Percentiles rank a stretch among this genome's conserved stretches.
Evolutionary conservation across 495 filamentous ascomycete species (phyloP).

Genomic region (Hypoxylon fragiforme): DNA sequence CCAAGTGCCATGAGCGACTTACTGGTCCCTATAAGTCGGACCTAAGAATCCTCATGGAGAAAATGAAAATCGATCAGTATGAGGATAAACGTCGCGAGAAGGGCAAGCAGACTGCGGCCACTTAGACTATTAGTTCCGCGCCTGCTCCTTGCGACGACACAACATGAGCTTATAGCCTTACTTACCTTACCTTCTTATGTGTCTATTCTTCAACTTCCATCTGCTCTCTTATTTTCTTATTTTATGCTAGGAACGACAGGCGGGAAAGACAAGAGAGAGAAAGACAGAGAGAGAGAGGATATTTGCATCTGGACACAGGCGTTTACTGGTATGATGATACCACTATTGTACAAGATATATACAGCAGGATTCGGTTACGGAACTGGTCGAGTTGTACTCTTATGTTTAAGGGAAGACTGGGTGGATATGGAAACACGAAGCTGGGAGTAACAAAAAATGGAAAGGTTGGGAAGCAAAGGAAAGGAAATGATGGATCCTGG

Average conservation of each 20-base stretch:
- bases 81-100: slow-evolving; percentile 15
- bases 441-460: background rate
- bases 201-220: background rate
- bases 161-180: too few relatives aligned
- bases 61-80: slow-evolving; percentile 18
- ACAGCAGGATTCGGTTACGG: slow-evolving; percentile 1
- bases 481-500: slow-evolving; percentile 20
- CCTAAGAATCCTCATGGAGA: slow-evolving; percentile 25
- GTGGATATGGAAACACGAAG: too few relatives aligned
- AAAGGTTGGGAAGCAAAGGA: slow-evolving; percentile 1
- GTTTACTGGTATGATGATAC: slow-evolving; percentile 27
- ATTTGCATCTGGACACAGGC: slow-evolving; percentile 22
- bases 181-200: too few relatives aligned
- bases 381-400: slow-evolving; percentile 5
- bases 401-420: too few relatives aligned
- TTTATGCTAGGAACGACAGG: background rate
- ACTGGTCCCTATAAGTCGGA: slow-evolving; percentile 24
- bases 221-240: background rate
- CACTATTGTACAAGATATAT: slow-evolving; percentile 19
- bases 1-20: slow-evolving; percentile 27
- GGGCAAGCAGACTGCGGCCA: slow-evolving; percentile 13
- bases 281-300: slow-evolving; percentile 1
- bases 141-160: too few relatives aligned
- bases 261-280: background rate
- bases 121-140: background rate